phyloP scores from a whole-genome alignment of 129 eudicot genomes.

The Mikania micrantha region DNA sequence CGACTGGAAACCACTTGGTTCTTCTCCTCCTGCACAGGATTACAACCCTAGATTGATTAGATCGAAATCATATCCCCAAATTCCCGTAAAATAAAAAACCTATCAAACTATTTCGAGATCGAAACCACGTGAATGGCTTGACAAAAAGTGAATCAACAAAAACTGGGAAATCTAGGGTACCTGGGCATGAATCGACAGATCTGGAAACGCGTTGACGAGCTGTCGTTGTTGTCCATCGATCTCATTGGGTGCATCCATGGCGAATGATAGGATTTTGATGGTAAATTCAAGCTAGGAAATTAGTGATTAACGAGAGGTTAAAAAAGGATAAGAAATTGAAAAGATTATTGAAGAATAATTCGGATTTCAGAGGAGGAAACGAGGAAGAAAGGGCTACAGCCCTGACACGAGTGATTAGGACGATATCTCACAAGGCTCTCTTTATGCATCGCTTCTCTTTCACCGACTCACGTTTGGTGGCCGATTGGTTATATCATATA shows the following conservation, averaged over 20 bases:
- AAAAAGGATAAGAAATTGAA: slow-evolving; percentile 14
- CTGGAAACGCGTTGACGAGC: slow-evolving; percentile 26
- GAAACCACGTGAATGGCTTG: no score
- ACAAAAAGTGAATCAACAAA: neutral
- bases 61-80: neutral
- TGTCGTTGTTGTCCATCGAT: slow-evolving; percentile 37
- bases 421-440: neutral
- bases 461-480: neutral
- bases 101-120: neutral
- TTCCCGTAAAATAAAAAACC: neutral
- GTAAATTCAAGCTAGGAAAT: neutral
- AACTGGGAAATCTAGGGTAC: neutral
- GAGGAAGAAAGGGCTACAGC: neutral
- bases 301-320: neutral
- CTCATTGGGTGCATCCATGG: slow-evolving; percentile 47
- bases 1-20: slow-evolving; percentile 17
- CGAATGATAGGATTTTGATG: slow-evolving; percentile 3
- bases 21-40: slow-evolving; percentile 15
- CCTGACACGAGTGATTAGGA: slow-evolving; percentile 8
- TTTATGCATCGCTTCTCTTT: neutral
- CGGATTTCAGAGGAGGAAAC: slow-evolving; percentile 19
- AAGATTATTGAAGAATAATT: slow-evolving; percentile 33
- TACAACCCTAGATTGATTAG: slow-evolving; percentile 13
- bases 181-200: slow-evolving; percentile 41
- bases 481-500: no score